These are phyloP conservation scores for Pueraria montana DNA, from an alignment of 306 rosid genomes.

Conservation along the genomic window DNA sequence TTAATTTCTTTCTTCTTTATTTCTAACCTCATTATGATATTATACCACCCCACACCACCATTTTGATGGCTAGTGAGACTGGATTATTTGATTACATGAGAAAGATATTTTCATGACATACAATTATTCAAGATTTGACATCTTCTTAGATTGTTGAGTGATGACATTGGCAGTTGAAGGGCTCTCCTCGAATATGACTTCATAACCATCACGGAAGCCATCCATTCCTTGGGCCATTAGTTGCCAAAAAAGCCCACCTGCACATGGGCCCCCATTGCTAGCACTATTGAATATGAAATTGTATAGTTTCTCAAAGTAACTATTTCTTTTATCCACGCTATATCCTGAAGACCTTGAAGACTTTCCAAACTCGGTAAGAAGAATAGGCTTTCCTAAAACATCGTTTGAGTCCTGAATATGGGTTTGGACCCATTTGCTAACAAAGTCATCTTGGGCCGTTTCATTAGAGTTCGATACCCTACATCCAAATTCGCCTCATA, in stretches of 20 bases:
- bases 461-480: slow-evolving; percentile 28
- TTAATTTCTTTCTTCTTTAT: no score
- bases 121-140: slow-evolving; percentile 3
- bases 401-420: slow-evolving; percentile 35
- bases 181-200: slow-evolving; percentile 33
- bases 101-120: background rate
- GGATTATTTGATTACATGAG: background rate
- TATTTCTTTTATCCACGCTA: slow-evolving; percentile 39
- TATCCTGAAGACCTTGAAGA: slow-evolving; percentile 46
- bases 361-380: slow-evolving; percentile 54
- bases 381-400: slow-evolving; percentile 44
- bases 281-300: slow-evolving; percentile 14
- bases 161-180: slow-evolving; percentile 51
- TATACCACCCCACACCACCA: background rate
- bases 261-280: slow-evolving; percentile 41
- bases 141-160: slow-evolving; percentile 40
- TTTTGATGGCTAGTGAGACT: background rate
- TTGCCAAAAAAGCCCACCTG: slow-evolving; percentile 57
- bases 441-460: slow-evolving; percentile 26
- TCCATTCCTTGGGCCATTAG: slow-evolving; percentile 46
- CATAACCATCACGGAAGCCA: slow-evolving; percentile 39
- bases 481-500: background rate
- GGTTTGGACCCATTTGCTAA: slow-evolving; percentile 37
- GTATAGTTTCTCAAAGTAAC: slow-evolving; percentile 39
- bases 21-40: background rate